Evolutionary conservation across 768 basidiomycete genomes (phyloP), one percentile per base, ranked within the genome.

Genomic region (Boletales sp.): DNA sequence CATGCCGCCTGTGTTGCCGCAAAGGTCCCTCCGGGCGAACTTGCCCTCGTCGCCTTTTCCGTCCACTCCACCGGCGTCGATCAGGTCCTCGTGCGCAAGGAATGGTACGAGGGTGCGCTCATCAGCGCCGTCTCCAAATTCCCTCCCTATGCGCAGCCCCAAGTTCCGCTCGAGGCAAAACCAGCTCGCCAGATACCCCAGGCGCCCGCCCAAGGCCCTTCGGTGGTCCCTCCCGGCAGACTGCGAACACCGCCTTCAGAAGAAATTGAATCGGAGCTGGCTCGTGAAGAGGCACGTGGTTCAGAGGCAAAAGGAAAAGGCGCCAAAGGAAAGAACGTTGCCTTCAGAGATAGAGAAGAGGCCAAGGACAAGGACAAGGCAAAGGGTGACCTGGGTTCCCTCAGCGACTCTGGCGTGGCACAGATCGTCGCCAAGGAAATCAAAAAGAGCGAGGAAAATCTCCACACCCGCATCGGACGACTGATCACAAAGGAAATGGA

Each of bases 11-110:
- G 89, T 55, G 76, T 88, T 18, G 89, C 89, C 4, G 89, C 89
- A 3, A 90, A 90, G 60, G 75, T 90, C 6, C 74, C 78, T 7
- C 81, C 84, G 2, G 85, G 86, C 36, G 86, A 90, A 55, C 72
- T 91, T 34, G 87, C 89, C 21, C 74, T 93, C 44, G 87, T 90
- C 6, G 89, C 87, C 29, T 93, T 91, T 70, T 88, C 87, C 3
- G 89, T 93, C n/a, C 90, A 92, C 63, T 84, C 87, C 15, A 81
- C 79, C n/a, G 90, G 90, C 34, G 90, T 93, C 13, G 90, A 93
- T 62, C 90, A 93, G 62, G 82, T 93, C 27, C 78, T 93, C 45
- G 85, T 93, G 57, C 81, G 87, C 55, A 87, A 82, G 66, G 90
- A 93, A 61, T 90, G 88, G 87, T 90, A 80, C 57, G 87, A 90